Evolutionary conservation across 1,284 basidiomycete genomes (phyloP).

Genomic region (Cutaneotrichosporon sp.): DNA sequence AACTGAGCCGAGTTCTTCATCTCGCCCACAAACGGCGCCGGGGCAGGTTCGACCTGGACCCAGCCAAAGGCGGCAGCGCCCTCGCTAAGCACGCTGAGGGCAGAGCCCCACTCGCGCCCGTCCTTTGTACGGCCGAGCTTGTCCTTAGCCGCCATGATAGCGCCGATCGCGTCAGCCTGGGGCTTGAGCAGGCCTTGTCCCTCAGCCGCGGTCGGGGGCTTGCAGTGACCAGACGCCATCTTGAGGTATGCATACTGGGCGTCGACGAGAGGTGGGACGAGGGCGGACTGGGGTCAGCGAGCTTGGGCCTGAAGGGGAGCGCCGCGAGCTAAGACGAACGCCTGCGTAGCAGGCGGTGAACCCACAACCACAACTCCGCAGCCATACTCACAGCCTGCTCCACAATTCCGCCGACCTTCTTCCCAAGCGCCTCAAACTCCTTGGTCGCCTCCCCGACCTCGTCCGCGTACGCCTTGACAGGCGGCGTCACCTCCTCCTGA

Average conservation of each 20-base stretch:
- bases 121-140: slow-evolving; percentile 63
- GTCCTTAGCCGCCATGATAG: slow-evolving; percentile 77
- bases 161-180: slow-evolving; percentile 71
- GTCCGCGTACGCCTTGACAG: slow-evolving; percentile 72
- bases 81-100: slow-evolving; percentile 77
- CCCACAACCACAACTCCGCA: neutral
- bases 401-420: slow-evolving; percentile 69
- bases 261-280: slow-evolving; percentile 68
- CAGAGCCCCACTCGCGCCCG: slow-evolving; percentile 78
- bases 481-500: slow-evolving; percentile 57
- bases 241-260: slow-evolving; percentile 69
- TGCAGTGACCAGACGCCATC: slow-evolving; percentile 70
- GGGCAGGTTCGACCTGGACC: slow-evolving; percentile 68
- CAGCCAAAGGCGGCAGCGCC: slow-evolving; percentile 86
- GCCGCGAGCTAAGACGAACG: too few relatives aligned
- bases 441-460: slow-evolving; percentile 69
- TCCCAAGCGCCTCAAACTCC: slow-evolving; percentile 72
- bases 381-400: slow-evolving; percentile 67
- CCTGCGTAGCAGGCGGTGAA: too few relatives aligned
- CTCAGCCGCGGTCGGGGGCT: slow-evolving; percentile 63
- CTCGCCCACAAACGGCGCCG: slow-evolving; percentile 77
- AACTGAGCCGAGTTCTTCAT: slow-evolving; percentile 86
- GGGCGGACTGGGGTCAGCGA: slow-evolving; percentile 59
- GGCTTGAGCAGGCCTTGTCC: slow-evolving; percentile 61
- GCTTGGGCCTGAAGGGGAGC: neutral